Percentiles rank a stretch among this genome's conserved stretches.
Conservation (phyloP, 1,284 basidiomycete genomes). For the Ceratobasidium sp. region DNA sequence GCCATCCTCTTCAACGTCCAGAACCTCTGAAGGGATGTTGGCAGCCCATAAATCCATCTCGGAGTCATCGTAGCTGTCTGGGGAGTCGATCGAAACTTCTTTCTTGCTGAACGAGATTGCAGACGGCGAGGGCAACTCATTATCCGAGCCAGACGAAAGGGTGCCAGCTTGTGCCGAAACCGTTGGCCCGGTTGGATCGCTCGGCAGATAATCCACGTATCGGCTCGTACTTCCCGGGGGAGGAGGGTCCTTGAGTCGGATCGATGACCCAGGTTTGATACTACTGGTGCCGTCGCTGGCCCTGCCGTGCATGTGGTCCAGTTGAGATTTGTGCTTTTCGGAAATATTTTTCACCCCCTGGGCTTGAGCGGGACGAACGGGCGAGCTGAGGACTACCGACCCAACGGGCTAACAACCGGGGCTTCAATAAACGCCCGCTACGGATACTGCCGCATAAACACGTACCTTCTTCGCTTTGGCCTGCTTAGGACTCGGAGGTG, state of each 20-base stretch:
- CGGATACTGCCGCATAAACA: not conserved
- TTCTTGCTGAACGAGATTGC: not conserved
- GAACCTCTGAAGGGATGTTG: slow-evolving; percentile 33
- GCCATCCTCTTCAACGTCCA: slow-evolving; percentile 22
- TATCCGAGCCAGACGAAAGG: not conserved
- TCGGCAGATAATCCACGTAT: slow-evolving; percentile 4
- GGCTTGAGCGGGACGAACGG: not conserved
- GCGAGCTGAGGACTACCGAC: not conserved
- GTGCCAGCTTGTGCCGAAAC: not conserved
- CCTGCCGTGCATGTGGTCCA: slow-evolving; percentile 13
- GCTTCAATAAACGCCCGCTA: not conserved
- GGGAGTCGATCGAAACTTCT: not conserved
- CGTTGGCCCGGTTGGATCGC: not conserved
- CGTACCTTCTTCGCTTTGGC: slow-evolving; percentile 26
- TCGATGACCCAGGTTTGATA: slow-evolving; percentile 23
- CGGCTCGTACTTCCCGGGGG: not conserved
- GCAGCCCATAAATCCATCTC: slow-evolving; percentile 41
- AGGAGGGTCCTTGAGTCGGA: not conserved
- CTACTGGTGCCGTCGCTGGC: not conserved
- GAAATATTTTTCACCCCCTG: not conserved
- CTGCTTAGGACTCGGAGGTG: slow-evolving; percentile 52
- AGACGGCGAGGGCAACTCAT: slow-evolving; percentile 24
- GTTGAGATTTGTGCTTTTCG: slow-evolving; percentile 25
- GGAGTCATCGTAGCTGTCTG: slow-evolving; percentile 37
- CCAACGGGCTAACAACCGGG: not conserved